Base-by-base conservation (phyloP, 192 early-diverging fungal species). In the Paraglomus brasilianum region DNA sequence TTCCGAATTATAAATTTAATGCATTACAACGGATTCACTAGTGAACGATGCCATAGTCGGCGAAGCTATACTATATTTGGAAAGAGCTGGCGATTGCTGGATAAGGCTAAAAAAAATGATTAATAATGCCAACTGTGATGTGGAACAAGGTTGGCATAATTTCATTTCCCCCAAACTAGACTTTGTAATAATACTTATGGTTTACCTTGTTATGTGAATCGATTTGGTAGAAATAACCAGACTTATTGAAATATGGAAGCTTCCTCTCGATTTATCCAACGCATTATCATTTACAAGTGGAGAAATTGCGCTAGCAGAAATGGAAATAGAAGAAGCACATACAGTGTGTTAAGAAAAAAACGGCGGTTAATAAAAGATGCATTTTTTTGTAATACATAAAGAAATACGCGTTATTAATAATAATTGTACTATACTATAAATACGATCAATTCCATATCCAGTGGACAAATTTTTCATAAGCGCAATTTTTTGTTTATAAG, bases 231-330 rank as follows among this genome's bases (percentile, higher is more conserved):
- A 66, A 9, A 30, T 66, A 11, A 30, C 40, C 10, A 14, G 19
- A 39, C 48, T 39, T 17, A 49, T 66, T 8, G 11, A 41, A 40
- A 22, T 36, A 19, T 66, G 64, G 64, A 39, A 66, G 38, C 48
- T 66, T 40, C 45, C 64, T 51, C 40, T 51, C 22, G 64, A 66
- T 5, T n/a, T 66, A 0, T 40, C 48, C 4, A 66, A 66, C 15
- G 24, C 64, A 14, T 40, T 66, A n/a, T 39, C 51, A 13, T 41
- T 66, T 19, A 66, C 64, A 4, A 46, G 64, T n/a, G 46, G 24
- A 17, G 46, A 66, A 13, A n/a, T 49, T 48, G 39, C 21, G 36
- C 14, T 50, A 5, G 36, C 38, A 11, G 2, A 30, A n/a, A 49
- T 46, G 15, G 7, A 22, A 15, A 6, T 30, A 21, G 8, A 19